Conservation (phyloP, 305 asterid genomes). For the Fraxinus latifolia region DNA sequence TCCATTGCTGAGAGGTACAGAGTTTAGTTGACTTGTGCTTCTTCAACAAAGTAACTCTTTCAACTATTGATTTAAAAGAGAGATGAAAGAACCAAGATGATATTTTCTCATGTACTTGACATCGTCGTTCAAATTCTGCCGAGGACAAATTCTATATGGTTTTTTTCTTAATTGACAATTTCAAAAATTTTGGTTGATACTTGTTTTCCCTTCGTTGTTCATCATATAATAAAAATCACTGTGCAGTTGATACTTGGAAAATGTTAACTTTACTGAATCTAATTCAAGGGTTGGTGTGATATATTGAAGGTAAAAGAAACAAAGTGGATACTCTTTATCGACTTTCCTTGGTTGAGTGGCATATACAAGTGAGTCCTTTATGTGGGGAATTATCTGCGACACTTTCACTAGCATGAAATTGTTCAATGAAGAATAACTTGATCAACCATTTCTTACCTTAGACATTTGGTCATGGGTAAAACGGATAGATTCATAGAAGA, state of each 20-base stretch:
- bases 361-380: background rate
- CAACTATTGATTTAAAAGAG: background rate
- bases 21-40: conserved; percentile 3
- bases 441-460: background rate
- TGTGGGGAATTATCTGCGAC: background rate
- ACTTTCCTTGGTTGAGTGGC: background rate
- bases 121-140: background rate
- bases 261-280: background rate
- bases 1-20: conserved; percentile 83
- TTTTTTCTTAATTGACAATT: background rate
- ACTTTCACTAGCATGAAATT: background rate
- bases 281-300: background rate
- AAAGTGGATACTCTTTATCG: background rate
- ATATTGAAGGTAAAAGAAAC: background rate
- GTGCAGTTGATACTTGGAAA: background rate
- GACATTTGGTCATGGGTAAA: background rate
- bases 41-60: background rate
- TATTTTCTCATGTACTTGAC: background rate
- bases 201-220: background rate
- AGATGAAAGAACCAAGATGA: background rate
- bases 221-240: background rate
- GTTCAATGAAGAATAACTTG: background rate
- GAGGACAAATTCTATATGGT: background rate
- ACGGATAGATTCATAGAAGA: background rate
- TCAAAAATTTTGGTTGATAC: background rate